Percentiles rank a stretch among this genome's conserved stretches.
phyloP scores from a whole-genome alignment of 208 protist genomes.

The Naegleria fowleri region DNA sequence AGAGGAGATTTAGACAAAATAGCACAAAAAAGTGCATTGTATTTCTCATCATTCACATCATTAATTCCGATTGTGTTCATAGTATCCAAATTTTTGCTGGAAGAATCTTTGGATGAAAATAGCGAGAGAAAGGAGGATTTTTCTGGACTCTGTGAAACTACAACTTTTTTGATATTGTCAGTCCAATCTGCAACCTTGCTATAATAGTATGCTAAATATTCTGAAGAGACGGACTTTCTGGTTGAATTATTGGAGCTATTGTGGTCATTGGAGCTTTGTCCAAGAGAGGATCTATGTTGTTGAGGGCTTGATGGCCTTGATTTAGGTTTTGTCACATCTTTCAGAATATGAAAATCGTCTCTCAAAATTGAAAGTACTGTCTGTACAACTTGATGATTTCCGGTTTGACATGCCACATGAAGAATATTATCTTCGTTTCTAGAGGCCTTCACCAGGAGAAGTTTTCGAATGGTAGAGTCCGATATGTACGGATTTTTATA shows the following conservation, averaged over 20 bases:
- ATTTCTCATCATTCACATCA: background rate
- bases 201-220: background rate
- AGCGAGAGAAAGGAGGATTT: background rate
- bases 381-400: background rate
- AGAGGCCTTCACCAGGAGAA: background rate
- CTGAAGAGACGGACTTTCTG: background rate
- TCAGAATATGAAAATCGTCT: background rate
- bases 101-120: background rate
- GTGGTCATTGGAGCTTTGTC: too few species aligned
- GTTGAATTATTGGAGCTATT: too few species aligned
- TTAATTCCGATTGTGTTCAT: background rate
- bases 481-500: background rate
- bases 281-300: too few species aligned
- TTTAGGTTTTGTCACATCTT: background rate
- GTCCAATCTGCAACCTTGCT: background rate
- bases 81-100: background rate
- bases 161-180: background rate
- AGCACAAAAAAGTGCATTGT: background rate
- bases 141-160: background rate
- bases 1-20: background rate
- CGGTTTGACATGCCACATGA: background rate
- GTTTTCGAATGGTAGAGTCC: background rate
- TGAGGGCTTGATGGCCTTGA: too few species aligned
- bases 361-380: background rate
- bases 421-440: background rate